Percentiles rank a stretch among this genome's conserved stretches.
phyloP scores from a whole-genome alignment of 2,329 filamentous ascomycete genomes.

The Ophiocordyceps robertsii region DNA sequence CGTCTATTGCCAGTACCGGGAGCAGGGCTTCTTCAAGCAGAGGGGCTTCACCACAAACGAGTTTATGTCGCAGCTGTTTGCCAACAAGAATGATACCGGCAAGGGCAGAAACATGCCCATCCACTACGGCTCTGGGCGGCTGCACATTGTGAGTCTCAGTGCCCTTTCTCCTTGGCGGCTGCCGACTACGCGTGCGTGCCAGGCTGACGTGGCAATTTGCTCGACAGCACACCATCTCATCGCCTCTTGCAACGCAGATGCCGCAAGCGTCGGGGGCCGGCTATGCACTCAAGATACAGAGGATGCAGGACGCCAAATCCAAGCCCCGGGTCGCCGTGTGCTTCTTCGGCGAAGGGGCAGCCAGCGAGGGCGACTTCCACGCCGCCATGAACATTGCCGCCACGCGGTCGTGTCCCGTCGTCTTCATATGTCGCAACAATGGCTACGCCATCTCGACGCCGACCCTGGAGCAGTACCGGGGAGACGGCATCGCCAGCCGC shows the following conservation, averaged over 20 bases:
- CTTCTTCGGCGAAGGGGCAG: conserved; percentile 85
- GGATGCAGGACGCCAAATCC: conserved; percentile 53
- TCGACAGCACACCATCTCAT: conserved; percentile 60
- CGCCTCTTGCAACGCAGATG: conserved; percentile 75
- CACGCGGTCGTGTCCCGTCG: conserved; percentile 71
- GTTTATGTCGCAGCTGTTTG: conserved; percentile 93
- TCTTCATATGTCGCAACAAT: conserved; percentile 90
- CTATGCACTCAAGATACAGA: conserved; percentile 76
- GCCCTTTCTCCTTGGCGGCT: background rate
- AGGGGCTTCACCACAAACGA: conserved; percentile 76
- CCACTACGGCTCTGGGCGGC: conserved; percentile 75
- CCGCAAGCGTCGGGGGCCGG: conserved; percentile 80
- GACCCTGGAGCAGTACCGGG: conserved; percentile 80
- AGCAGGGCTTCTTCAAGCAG: conserved; percentile 82
- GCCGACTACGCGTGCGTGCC: background rate
- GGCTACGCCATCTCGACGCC: conserved; percentile 85
- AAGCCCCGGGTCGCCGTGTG: conserved; percentile 60
- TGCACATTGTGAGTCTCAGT: conserved; percentile 57
- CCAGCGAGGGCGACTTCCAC: conserved; percentile 85
- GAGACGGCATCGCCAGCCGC: conserved; percentile 78
- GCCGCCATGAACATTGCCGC: conserved; percentile 84
- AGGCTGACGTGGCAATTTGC: background rate
- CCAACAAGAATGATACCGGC: conserved; percentile 69
- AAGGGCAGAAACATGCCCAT: conserved; percentile 92
- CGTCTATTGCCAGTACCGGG: conserved; percentile 87